Evolutionary conservation across 75 land plant genomes (phyloP).

Genomic region (Picea sitchensis): DNA sequence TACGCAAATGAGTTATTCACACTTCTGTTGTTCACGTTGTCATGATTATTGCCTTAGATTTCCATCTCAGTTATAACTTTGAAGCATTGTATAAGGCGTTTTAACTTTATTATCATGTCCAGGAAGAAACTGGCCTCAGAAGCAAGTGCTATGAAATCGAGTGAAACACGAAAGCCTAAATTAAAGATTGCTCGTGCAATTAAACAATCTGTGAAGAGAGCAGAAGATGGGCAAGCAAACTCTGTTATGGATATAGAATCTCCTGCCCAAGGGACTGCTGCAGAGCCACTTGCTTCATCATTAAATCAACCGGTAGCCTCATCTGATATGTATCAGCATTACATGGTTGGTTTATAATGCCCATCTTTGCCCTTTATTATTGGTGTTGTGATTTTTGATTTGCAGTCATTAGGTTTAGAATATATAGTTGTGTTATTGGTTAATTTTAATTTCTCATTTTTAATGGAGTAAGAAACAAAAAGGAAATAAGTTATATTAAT

Average conservation of each 20-base stretch:
- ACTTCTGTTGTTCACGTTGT: too few relatives aligned
- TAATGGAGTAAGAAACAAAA: too few relatives aligned
- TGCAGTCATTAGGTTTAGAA: background rate
- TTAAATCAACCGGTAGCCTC: conserved; percentile 8
- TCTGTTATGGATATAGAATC: conserved; percentile 7
- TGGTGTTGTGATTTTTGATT: background rate
- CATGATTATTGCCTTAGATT: too few relatives aligned
- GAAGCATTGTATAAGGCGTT: background rate
- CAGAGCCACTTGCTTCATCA: background rate
- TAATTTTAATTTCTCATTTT: background rate
- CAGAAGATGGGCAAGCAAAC: conserved; percentile 8
- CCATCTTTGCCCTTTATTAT: background rate
- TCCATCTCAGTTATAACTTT: too few relatives aligned
- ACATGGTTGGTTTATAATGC: background rate
- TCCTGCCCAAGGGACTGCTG: conserved; percentile 4
- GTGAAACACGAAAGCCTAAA: conserved; percentile 12
- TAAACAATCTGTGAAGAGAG: conserved; percentile 7
- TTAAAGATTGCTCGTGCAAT: conserved; percentile 10
- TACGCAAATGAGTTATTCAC: too few relatives aligned
- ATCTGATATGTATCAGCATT: conserved; percentile 1
- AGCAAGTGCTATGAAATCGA: conserved; percentile 6
- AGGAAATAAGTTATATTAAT: too few relatives aligned
- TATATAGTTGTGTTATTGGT: background rate
- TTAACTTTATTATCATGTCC: background rate
- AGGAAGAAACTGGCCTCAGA: conserved; percentile 10